Evolutionary conservation across 192 early-diverging fungal genomes (phyloP).

Genomic region (Gamsiella multidivaricata): DNA sequence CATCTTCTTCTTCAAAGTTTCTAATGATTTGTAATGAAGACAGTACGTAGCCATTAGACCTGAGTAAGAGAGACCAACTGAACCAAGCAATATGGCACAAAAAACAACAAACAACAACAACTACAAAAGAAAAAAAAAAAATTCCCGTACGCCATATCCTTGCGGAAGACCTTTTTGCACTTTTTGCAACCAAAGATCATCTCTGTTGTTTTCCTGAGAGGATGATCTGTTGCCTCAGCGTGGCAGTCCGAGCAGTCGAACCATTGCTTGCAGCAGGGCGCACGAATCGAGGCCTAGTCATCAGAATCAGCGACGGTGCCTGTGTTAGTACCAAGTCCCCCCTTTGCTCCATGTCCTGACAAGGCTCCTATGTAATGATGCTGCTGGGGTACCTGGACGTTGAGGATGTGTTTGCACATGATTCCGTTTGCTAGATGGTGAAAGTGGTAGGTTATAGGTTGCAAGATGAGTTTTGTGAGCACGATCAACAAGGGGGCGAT

Average conservation of each 20-base stretch:
- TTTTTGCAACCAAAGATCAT: constrained; percentile 99
- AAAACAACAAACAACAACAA: background rate
- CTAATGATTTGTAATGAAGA: constrained; percentile 41
- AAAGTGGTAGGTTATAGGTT: too few species aligned
- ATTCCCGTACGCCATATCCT: constrained; percentile 71
- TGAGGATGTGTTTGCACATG: constrained; percentile 98
- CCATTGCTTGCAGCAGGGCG: constrained; percentile 95
- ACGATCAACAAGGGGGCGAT: too few species aligned
- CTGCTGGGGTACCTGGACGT: constrained; percentile 95
- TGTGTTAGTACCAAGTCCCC: too few species aligned
- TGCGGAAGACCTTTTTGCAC: constrained; percentile 98
- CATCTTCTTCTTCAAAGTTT: constrained; percentile 93
- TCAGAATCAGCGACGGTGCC: background rate
- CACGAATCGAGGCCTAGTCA: constrained; percentile 85
- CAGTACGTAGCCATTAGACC: too few species aligned
- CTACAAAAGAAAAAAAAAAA: background rate
- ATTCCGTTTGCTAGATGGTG: too few species aligned
- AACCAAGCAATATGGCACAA: too few species aligned
- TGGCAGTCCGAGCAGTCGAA: constrained; percentile 98
- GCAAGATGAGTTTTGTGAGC: too few species aligned
- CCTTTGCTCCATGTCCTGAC: background rate
- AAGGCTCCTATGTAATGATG: background rate
- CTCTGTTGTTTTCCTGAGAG: constrained; percentile 82
- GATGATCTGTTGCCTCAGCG: constrained; percentile 80
- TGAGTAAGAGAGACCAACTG: too few species aligned